These are phyloP conservation scores for Fusarium decemcellulare DNA, from an alignment of 2,329 filamentous ascomycete species.

Conservation along the genomic window DNA sequence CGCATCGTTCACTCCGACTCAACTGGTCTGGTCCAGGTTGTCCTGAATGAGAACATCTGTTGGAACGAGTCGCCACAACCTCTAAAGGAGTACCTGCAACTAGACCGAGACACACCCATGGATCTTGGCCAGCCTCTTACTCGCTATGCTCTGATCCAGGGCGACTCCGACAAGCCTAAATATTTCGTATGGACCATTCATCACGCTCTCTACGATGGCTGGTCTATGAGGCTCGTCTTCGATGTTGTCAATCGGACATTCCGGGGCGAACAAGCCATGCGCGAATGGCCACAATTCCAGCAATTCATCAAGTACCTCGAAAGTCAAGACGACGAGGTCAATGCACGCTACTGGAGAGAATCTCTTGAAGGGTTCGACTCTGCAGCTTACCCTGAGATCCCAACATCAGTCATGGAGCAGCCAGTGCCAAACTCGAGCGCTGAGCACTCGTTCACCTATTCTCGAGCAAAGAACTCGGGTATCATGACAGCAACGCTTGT, in stretches of 20 bases:
- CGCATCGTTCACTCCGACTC: too few relatives aligned
- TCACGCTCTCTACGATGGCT: conserved; percentile 35
- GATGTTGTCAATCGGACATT: too few relatives aligned
- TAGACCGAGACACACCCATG: neutral
- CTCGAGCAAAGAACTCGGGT: too few relatives aligned
- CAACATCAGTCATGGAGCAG: neutral
- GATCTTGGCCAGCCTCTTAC: conserved; percentile 16
- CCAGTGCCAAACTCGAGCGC: conserved; percentile 2
- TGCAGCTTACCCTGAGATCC: conserved; percentile 6
- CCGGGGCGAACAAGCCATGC: neutral
- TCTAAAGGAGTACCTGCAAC: too few relatives aligned
- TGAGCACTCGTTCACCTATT: too few relatives aligned
- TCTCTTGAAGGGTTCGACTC: neutral
- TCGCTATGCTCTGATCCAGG: conserved; percentile 17
- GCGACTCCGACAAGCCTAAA: conserved; percentile 14
- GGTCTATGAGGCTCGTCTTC: conserved; percentile 1
- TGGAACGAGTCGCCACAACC: too few relatives aligned
- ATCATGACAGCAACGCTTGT: conserved; percentile 16
- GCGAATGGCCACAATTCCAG: neutral
- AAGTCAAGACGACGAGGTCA: neutral
- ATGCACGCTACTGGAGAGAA: conserved; percentile 4
- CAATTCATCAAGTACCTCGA: conserved; percentile 12
- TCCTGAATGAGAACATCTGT: too few relatives aligned
- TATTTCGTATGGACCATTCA: conserved; percentile 10
- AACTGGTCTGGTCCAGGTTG: too few relatives aligned